These are phyloP conservation scores for Heteromeles arbutifolia DNA, from an alignment of 306 rosid species.

Conservation along the genomic window DNA sequence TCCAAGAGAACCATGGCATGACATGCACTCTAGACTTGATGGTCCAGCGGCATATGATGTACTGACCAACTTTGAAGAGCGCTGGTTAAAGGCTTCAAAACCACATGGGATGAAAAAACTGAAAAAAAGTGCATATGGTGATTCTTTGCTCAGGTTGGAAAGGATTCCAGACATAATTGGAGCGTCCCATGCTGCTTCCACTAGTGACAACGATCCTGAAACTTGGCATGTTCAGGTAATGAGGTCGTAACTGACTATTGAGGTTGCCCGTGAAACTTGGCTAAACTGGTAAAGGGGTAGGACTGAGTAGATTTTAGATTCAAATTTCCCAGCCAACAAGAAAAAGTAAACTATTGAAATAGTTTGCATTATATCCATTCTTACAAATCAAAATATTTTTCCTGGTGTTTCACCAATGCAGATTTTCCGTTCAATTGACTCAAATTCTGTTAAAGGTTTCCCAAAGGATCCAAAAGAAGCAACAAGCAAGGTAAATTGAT, in stretches of 20 bases:
- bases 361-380: background rate
- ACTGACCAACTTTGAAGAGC: conserved; percentile 86
- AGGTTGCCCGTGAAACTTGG: conserved; percentile 12
- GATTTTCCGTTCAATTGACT: conserved; percentile 95
- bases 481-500: conserved; percentile 46
- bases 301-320: background rate
- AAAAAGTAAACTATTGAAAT: background rate
- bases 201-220: conserved; percentile 62
- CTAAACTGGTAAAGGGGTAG: background rate
- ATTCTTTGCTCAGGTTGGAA: conserved; percentile 72
- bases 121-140: conserved; percentile 46
- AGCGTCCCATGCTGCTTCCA: conserved; percentile 29
- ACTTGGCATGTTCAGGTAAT: conserved; percentile 94
- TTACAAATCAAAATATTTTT: conserved; percentile 6
- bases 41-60: conserved; percentile 98
- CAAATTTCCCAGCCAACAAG: background rate
- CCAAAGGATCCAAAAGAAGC: conserved; percentile 85
- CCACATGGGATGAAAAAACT: conserved; percentile 76
- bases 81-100: conserved; percentile 88
- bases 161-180: conserved; percentile 63
- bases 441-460: conserved; percentile 78
- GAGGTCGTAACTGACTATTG: conserved; percentile 1
- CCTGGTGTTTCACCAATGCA: conserved; percentile 32
- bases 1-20: conserved; percentile 99
- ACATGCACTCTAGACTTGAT: conserved; percentile 86